Conservation (phyloP, 2,329 filamentous ascomycete species). For the Colletotrichum graminicola region DNA sequence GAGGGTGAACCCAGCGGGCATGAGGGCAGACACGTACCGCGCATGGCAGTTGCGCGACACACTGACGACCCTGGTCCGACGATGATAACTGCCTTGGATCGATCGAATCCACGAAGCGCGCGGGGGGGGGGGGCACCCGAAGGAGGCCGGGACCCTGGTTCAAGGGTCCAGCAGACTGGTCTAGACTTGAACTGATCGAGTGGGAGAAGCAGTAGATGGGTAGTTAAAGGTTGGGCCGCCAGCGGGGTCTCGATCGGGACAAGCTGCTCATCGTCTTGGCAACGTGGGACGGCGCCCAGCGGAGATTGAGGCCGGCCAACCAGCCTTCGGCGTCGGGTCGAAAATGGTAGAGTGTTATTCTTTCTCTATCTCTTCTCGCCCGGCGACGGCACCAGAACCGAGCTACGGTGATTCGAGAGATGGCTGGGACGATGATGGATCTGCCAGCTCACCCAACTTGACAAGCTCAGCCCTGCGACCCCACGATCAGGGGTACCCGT, state of each 20-base stretch:
- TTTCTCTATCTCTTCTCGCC: slow-evolving; percentile 9
- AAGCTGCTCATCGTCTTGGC: slow-evolving; percentile 26
- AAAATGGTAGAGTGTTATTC: background rate
- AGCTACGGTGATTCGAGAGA: slow-evolving; percentile 6
- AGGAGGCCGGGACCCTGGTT: background rate
- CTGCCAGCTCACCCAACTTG: slow-evolving; percentile 43
- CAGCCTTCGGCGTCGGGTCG: background rate
- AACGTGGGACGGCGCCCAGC: slow-evolving; percentile 27
- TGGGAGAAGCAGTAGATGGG: background rate
- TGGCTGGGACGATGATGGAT: slow-evolving; percentile 36
- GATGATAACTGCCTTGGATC: slow-evolving; percentile 27
- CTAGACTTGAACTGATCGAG: slow-evolving; percentile 7
- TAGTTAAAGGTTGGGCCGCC: slow-evolving; percentile 20
- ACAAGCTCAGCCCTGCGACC: slow-evolving; percentile 43
- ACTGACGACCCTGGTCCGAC: background rate
- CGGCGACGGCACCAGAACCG: slow-evolving; percentile 7
- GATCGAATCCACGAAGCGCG: slow-evolving; percentile 23
- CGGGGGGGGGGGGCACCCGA: background rate
- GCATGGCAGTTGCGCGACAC: slow-evolving; percentile 13
- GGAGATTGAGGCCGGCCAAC: slow-evolving; percentile 21
- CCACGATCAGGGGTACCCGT: slow-evolving; percentile 38
- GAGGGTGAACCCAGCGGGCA: slow-evolving; percentile 53
- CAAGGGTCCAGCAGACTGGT: slow-evolving; percentile 11
- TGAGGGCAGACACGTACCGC: slow-evolving; percentile 3
- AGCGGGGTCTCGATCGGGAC: slow-evolving; percentile 5